Evolutionary conservation across 768 basidiomycete genomes (phyloP).

Genomic region (Mrakia hoshinonis): DNA sequence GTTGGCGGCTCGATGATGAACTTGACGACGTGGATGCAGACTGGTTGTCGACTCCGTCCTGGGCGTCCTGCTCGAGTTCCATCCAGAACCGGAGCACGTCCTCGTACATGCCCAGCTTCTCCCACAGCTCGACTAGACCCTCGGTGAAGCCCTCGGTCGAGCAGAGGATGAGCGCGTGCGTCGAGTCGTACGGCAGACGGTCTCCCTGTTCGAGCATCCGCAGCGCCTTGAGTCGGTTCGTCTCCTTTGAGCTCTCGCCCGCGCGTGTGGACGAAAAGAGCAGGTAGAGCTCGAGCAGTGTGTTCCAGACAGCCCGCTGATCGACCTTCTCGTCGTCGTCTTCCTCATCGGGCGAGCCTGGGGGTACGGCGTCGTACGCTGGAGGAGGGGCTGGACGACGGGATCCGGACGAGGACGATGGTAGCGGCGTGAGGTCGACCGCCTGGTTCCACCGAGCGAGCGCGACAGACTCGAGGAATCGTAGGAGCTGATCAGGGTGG

Average conservation of each 20-base stretch:
- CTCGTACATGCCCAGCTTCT: constrained; percentile 89
- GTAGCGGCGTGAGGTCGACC: constrained; percentile 37
- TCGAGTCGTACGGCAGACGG: constrained; percentile 66
- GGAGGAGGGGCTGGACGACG: constrained; percentile 26
- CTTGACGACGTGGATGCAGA: constrained; percentile 1
- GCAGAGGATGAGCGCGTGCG: constrained; percentile 90
- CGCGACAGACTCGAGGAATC: constrained; percentile 83
- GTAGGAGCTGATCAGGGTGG: constrained; percentile 69
- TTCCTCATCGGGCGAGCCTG: constrained; percentile 12
- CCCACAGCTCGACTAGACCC: constrained; percentile 85
- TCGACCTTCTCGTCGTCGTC: constrained; percentile 54
- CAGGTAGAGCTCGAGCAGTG: constrained; percentile 84
- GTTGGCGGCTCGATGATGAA: constrained; percentile 30
- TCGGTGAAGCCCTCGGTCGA: constrained; percentile 71
- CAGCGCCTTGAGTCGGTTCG: constrained; percentile 59
- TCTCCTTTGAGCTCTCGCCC: neutral
- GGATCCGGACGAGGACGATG: constrained; percentile 4
- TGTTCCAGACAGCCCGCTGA: constrained; percentile 88
- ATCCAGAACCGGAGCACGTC: constrained; percentile 91
- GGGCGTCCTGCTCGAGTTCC: constrained; percentile 48
- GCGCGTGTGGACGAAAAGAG: constrained; percentile 33
- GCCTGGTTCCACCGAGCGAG: constrained; percentile 67
- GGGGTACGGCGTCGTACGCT: neutral
- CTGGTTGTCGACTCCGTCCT: constrained; percentile 38
- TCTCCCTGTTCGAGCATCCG: constrained; percentile 52